Base-by-base conservation (phyloP, 1,284 basidiomycete genomes). In the Gymnopus androsaceus region DNA sequence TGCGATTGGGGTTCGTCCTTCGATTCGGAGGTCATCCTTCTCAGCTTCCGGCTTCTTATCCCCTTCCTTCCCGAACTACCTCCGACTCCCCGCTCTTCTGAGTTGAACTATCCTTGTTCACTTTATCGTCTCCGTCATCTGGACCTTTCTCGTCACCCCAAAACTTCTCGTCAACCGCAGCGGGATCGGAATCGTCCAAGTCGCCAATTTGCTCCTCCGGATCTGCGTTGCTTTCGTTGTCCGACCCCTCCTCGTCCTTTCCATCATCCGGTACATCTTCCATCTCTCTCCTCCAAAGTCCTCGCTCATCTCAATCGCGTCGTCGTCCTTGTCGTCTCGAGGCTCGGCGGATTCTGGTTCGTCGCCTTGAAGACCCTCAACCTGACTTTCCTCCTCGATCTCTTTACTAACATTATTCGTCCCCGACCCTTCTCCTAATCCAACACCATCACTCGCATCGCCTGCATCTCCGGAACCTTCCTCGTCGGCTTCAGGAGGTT, bases 311-410 rank as follows among this genome's bases (percentile, higher is more conserved):
- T 90, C 88, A 27, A 90, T 78, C 5, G 82, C 85, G 53, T 90
- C 84, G 21, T 84, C 79, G 50, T 87, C 83, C 11, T 85, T 77
- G 12, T 82, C 75, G 14, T 79, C 72, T 41, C 78, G 62, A 36
- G 65, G 62, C 34, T 82, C 77, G 5, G 81, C 68, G 28, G 75
- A 69, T 54, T 85, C 81, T 21, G 77, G 76, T n/a, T 87, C 79
- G 46, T 90, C 85, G 34, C 85, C 90, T 67, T 89, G 84, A 19
- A 99, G 76, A 2, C 97, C 97, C 69, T 99, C 97, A 30, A 99
- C 92, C 67, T 97, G 94, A 66, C 92, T 91, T 69, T 99, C 95
- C 58, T 98, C 94, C 65, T 94, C 88, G 55, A 98, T 94, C 66
- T 97, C 90, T 63, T 92, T 89, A 75, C 91, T 94, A 53, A 95